Evolutionary conservation across 495 filamentous ascomycete genomes (phyloP), one percentile per base, ranked within the genome.

Genomic region (Penicillium ucsense): DNA sequence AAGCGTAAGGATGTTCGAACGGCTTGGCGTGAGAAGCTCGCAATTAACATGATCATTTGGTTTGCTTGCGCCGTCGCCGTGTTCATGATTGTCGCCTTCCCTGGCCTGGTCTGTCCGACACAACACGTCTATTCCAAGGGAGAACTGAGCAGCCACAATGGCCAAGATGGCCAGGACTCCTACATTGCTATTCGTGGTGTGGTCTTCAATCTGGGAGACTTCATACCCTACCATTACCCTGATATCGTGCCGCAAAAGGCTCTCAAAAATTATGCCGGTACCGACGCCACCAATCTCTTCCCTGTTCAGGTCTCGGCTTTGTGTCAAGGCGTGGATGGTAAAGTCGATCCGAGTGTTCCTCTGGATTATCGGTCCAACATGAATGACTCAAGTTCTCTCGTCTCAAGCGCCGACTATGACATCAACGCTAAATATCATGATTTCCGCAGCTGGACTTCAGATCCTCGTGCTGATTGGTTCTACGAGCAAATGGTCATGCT

Each of bases 41-140:
- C 92, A 33, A 99, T 99, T 76, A 99, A 99, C 72, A 66, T 97
- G 53, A 78, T 97, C 65, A 99, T 99, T 60, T 99, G 92, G 92
- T 76, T 91, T 50, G 75, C 74, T 56, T 97, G 92, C 66, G 70
- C 68, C 40, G 70, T 86, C 53, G 80, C 86, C 3, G 75, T 85
- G 39, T 99, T 97, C 75, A 87, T 99, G 75, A 81, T 85, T 60
- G 82, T 96, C 46, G 77, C 80, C 56, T 94, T 98, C 64, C 92
- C 92, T 11, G 68, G 74, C 52, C 70, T 97, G 47, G 84, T 99
- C 57, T 99, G 92, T 68, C 92, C 92, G 1, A 90, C 71, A 31
- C 94, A 97, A 60, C 65, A 91, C 57, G 86, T 99, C 31, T 95
- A 76, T 68, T 92, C 86, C 36, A 70, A 85, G 8, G 71, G 76